These are phyloP conservation scores for Phylloporus sp. DNA, from an alignment of 1,284 basidiomycete species.

Conservation along the genomic window DNA sequence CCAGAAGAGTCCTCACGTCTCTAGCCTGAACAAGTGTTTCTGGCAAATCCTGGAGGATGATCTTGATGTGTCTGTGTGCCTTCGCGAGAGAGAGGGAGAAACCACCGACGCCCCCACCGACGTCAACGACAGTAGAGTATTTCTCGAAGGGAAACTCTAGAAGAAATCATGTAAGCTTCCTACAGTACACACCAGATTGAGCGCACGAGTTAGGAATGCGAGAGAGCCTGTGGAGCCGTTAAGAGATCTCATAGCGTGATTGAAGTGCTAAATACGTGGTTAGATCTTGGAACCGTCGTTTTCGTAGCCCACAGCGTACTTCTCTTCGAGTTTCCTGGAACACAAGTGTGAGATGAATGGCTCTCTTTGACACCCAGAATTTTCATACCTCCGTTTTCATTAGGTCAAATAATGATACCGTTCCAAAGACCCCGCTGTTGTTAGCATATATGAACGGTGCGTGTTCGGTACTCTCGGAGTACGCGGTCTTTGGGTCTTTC, in stretches of 20 bases:
- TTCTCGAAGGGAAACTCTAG: too few species aligned
- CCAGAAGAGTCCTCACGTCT: constrained; percentile 17
- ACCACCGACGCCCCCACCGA: constrained; percentile 39
- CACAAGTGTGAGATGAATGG: constrained; percentile 32
- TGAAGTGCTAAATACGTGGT: too few species aligned
- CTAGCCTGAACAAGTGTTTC: constrained; percentile 28
- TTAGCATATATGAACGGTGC: constrained; percentile 9
- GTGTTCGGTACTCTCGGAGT: constrained; percentile 29
- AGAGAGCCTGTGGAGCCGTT: too few species aligned
- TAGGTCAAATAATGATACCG: constrained; percentile 6
- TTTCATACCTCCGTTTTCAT: constrained; percentile 28
- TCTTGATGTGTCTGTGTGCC: constrained; percentile 29
- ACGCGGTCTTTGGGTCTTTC: constrained; percentile 10
- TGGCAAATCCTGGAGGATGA: constrained; percentile 37
- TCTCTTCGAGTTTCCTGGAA: too few species aligned
- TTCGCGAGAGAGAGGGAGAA: constrained; percentile 34
- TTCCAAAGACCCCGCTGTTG: constrained; percentile 23
- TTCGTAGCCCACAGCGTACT: too few species aligned
- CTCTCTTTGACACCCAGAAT: too few species aligned
- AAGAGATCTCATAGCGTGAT: too few species aligned
- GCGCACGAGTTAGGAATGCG: too few species aligned
- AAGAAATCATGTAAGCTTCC: too few species aligned
- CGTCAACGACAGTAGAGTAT: constrained; percentile 33
- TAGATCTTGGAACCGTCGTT: too few species aligned
- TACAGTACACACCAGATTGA: constrained; percentile 26